A percentile compares a stretch with the other conserved stretches of the same genome.
Conservation (phyloP, 2,329 filamentous ascomycete species). For the Xylaria sp. region DNA sequence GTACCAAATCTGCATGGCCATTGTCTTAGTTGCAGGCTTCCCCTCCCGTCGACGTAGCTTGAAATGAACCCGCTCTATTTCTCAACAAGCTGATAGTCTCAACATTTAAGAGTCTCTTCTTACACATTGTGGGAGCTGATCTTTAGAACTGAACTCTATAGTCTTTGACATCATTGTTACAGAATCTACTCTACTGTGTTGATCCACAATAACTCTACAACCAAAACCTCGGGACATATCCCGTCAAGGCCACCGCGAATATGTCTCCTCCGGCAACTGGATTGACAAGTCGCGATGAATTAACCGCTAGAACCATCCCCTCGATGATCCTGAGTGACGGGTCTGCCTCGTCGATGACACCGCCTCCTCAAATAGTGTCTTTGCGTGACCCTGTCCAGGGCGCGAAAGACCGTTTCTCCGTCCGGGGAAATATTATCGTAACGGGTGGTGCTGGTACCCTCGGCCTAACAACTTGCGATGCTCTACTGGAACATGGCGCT, state of each 20-base stretch:
- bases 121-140: too few relatives aligned
- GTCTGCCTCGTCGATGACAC: constrained; percentile 15
- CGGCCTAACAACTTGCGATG: constrained; percentile 9
- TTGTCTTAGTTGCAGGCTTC: too few relatives aligned
- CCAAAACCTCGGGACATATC: too few relatives aligned
- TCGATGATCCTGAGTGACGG: constrained; percentile 15
- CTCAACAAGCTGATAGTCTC: too few relatives aligned
- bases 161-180: too few relatives aligned
- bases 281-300: constrained; percentile 4
- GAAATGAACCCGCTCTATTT: too few relatives aligned
- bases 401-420: constrained; percentile 5
- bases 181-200: too few relatives aligned
- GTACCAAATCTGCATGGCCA: too few relatives aligned
- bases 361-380: constrained; percentile 1
- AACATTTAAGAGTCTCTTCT: too few relatives aligned
- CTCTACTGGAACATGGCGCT: constrained; percentile 16
- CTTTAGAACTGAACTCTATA: too few relatives aligned
- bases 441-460: constrained; percentile 9
- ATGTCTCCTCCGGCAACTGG: constrained; percentile 6
- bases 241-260: background rate
- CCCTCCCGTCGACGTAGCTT: too few relatives aligned
- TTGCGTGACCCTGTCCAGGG: background rate
- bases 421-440: constrained; percentile 13
- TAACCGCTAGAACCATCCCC: background rate
- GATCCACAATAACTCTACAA: too few relatives aligned